Evolutionary conservation across 345 rosid species (phyloP), one percentile per base, ranked within the genome.

Genomic region (Salix exigua): DNA sequence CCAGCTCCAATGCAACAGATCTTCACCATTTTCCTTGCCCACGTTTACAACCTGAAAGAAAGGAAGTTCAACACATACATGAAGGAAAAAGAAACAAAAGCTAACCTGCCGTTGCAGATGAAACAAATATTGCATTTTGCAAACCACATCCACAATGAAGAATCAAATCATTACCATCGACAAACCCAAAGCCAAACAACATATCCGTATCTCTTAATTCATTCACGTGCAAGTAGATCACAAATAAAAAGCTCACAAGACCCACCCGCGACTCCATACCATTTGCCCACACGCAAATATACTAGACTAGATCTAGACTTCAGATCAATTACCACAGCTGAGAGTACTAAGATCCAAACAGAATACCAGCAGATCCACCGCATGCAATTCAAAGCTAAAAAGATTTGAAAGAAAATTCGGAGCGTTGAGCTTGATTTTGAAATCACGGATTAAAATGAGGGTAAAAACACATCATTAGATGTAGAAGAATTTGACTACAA

Each of bases 1-100:
- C 98, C 98, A 66, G 98, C 98, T 83, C 98, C 98, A 71, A 94
- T 94, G 81, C 98, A 94, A 72, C 97, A 94, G 79, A 94, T 88
- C 90, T 94, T 94, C 92, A 94, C 98, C 98, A 94, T 94, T 81
- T 85, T 87, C 65, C 67, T 81, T 71, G 19, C 12, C 76, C 16
- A 73, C 70, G 58, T 68, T 66, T 48, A 53, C 12, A 55, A 70
- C 78, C 86, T 79, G 71, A 50, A 83, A 26, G 16, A 68, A 70
- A 16, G 44, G 13, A 33, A 66, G n/a, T 33, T 33, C 18, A 7
- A 7, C 6, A 17, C 37, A 66, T 18, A 40, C 3, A 33, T 35
- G 16, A 35, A 66, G 13, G 44, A 2, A 40, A 40, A 40, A 35
- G 25, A 55, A 31, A 23, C 23, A 21, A 46, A 13, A 12, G 48